Evolutionary conservation across 2,329 filamentous ascomycete species (phyloP).

Genomic region (Calonectria leucothoes): DNA sequence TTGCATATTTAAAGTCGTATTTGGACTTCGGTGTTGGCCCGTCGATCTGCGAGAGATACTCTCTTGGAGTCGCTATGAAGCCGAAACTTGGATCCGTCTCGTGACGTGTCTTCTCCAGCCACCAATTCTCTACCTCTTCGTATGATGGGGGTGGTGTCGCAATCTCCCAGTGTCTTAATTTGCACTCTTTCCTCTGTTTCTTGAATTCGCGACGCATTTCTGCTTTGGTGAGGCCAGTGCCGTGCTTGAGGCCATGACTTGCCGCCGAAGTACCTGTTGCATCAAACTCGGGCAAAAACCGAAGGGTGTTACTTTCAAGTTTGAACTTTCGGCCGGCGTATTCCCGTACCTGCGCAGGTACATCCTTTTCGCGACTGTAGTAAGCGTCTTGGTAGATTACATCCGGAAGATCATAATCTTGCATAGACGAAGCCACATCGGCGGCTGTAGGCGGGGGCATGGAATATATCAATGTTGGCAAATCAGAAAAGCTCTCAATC

Average conservation of each 20-base stretch:
- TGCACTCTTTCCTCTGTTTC: constrained; percentile 63
- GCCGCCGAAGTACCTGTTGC: constrained; percentile 65
- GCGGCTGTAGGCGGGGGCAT: constrained; percentile 41
- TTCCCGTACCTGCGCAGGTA: constrained; percentile 80
- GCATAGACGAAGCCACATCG: constrained; percentile 35
- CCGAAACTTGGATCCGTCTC: constrained; percentile 15
- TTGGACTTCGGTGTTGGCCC: constrained; percentile 86
- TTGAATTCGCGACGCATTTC: constrained; percentile 64
- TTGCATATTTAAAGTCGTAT: constrained; percentile 87
- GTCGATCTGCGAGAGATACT: constrained; percentile 83
- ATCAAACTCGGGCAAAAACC: constrained; percentile 85
- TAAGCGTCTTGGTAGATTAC: constrained; percentile 87
- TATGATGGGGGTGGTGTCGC: constrained; percentile 76
- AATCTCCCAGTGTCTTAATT: constrained; percentile 78
- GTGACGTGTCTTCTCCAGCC: constrained; percentile 52
- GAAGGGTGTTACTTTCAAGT: constrained; percentile 78
- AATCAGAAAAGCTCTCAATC: constrained; percentile 21
- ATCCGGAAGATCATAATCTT: constrained; percentile 60
- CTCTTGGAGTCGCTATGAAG: constrained; percentile 42
- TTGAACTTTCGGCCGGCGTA: constrained; percentile 91
- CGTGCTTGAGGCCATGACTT: constrained; percentile 64
- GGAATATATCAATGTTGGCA: constrained; percentile 38
- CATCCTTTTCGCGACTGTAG: constrained; percentile 86
- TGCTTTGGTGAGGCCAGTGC: constrained; percentile 59
- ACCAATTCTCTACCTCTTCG: constrained; percentile 78